Conservation (phyloP, 139 green algal species). For the Gonium pectorale region DNA sequence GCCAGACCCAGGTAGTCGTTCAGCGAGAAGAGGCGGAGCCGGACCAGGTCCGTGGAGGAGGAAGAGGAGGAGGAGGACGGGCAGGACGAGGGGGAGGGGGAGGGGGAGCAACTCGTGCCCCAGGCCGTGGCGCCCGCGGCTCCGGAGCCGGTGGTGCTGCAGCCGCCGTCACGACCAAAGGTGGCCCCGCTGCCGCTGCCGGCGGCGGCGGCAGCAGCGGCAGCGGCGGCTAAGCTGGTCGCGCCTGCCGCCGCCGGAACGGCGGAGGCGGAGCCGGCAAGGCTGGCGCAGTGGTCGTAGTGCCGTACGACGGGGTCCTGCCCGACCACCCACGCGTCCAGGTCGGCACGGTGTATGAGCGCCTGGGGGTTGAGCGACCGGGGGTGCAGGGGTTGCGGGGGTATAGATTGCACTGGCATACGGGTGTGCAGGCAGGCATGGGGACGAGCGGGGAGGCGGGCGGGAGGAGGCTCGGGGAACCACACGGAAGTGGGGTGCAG, state of each 20-base stretch:
- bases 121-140: too few species aligned
- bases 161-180: background rate
- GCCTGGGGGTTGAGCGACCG: too few species aligned
- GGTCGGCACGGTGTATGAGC: constrained; percentile 34
- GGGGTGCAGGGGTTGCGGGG: too few species aligned
- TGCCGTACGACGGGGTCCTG: background rate
- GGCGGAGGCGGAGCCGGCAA: background rate
- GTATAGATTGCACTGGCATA: too few species aligned
- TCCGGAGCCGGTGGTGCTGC: background rate
- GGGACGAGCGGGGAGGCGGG: too few species aligned
- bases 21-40: constrained; percentile 81
- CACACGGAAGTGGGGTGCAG: too few species aligned
- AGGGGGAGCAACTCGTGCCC: too few species aligned
- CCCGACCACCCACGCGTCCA: constrained; percentile 53
- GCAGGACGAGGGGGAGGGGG: background rate
- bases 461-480: too few species aligned
- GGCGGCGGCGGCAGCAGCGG: background rate
- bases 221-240: background rate
- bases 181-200: too few species aligned
- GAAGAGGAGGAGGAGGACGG: background rate
- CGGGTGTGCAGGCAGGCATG: too few species aligned
- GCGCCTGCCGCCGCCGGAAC: background rate
- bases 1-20: constrained; percentile 98
- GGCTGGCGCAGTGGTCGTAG: constrained; percentile 2
- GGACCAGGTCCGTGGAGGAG: constrained; percentile 24